Evolutionary conservation across 768 basidiomycete species (phyloP).

Genomic region (Amyloporia xantha): DNA sequence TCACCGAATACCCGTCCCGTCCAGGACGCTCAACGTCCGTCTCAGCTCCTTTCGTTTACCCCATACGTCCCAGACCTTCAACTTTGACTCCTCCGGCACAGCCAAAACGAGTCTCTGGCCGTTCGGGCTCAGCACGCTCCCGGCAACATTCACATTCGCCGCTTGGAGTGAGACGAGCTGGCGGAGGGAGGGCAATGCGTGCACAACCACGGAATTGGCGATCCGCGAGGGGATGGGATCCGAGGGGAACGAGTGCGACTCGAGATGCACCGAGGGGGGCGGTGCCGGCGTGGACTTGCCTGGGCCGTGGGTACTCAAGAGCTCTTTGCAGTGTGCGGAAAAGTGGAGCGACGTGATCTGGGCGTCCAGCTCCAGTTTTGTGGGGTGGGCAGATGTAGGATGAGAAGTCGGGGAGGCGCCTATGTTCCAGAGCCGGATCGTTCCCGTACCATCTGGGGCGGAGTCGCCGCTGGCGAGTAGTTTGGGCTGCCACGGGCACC

Average conservation of each 20-base stretch:
- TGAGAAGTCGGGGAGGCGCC: slow-evolving; percentile 41
- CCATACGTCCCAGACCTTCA: slow-evolving; percentile 60
- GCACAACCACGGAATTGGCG: slow-evolving; percentile 37
- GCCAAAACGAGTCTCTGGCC: slow-evolving; percentile 51
- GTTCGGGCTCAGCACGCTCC: slow-evolving; percentile 48
- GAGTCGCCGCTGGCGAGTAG: slow-evolving; percentile 42
- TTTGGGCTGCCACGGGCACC: slow-evolving; percentile 52
- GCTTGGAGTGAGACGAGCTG: slow-evolving; percentile 45
- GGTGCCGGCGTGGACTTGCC: slow-evolving; percentile 29
- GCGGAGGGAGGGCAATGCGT: slow-evolving; percentile 54
- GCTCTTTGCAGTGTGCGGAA: slow-evolving; percentile 76
- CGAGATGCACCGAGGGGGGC: slow-evolving; percentile 5
- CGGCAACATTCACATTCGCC: slow-evolving; percentile 45
- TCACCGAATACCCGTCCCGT: slow-evolving; percentile 1
- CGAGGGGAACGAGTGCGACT: slow-evolving; percentile 1
- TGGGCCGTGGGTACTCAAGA: slow-evolving; percentile 75
- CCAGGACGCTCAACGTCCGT: slow-evolving; percentile 1
- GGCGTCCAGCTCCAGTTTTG: slow-evolving; percentile 42
- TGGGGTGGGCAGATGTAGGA: slow-evolving; percentile 26
- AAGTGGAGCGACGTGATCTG: slow-evolving; percentile 68
- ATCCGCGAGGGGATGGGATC: slow-evolving; percentile 9
- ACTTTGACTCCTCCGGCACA: slow-evolving; percentile 55
- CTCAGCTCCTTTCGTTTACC: slow-evolving; percentile 29
- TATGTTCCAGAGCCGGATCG: slow-evolving; percentile 50
- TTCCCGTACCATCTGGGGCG: slow-evolving; percentile 37